These are phyloP conservation scores for Lasiodiplodia theobromae DNA, from an alignment of 2,329 filamentous ascomycete species.

Conservation along the genomic window DNA sequence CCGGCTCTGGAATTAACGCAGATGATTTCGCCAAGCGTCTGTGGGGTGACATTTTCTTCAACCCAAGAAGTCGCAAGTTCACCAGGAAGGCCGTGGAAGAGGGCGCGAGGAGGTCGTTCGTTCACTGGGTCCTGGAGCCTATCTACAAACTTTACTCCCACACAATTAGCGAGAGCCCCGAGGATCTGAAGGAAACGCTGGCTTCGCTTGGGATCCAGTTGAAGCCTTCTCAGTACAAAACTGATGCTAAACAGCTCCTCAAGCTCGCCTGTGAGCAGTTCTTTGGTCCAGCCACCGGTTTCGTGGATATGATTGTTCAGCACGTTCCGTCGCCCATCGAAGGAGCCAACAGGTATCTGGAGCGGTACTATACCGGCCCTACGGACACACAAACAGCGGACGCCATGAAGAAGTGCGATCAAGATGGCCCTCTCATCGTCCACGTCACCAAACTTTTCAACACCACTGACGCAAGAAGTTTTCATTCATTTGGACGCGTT, in stretches of 20 bases:
- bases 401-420: constrained; percentile 82
- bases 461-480: constrained; percentile 86
- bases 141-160: constrained; percentile 98
- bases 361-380: constrained; percentile 91
- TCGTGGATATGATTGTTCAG: constrained; percentile 93
- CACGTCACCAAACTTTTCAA: constrained; percentile 95
- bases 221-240: constrained; percentile 91
- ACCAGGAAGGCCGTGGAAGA: constrained; percentile 87
- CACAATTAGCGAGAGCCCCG: constrained; percentile 88
- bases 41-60: constrained; percentile 98
- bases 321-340: constrained; percentile 88
- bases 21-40: constrained; percentile 83
- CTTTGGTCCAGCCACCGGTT: constrained; percentile 86
- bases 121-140: constrained; percentile 93
- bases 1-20: constrained; percentile 70
- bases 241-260: constrained; percentile 86
- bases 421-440: constrained; percentile 89
- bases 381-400: constrained; percentile 80
- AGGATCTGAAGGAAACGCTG: constrained; percentile 81
- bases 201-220: constrained; percentile 80
- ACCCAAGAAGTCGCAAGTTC: constrained; percentile 87
- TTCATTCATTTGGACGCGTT: constrained; percentile 88
- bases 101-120: constrained; percentile 82
- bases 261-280: constrained; percentile 93
- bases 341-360: constrained; percentile 76